A percentile compares a stretch with the other conserved stretches of the same genome.
Conservation (phyloP, 768 basidiomycete species). For the Russula brevipes region DNA sequence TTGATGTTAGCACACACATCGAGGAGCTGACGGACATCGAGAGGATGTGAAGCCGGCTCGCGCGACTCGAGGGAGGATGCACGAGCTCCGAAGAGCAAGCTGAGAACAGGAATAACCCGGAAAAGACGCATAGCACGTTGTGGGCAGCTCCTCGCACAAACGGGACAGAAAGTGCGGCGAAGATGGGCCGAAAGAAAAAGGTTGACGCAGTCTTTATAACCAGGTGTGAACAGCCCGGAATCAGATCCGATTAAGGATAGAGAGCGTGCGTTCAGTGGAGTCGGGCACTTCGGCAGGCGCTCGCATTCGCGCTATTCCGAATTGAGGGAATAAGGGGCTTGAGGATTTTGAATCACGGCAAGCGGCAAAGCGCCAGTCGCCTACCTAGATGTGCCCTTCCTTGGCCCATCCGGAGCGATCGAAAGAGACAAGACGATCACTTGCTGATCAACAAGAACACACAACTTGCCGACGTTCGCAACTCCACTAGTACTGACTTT, state of each 20-base stretch:
- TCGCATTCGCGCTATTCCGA: background rate
- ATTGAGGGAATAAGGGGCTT: background rate
- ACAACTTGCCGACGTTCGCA: no score
- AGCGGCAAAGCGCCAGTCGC: no score
- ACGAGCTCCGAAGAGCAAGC: constrained; percentile 6
- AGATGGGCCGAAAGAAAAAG: background rate
- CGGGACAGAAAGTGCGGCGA: background rate
- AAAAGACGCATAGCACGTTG: constrained; percentile 14
- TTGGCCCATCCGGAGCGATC: background rate
- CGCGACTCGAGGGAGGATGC: constrained; percentile 14
- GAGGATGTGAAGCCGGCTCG: background rate
- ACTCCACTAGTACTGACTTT: no score
- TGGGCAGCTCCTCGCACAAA: no score
- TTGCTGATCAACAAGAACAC: background rate
- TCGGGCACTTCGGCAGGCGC: background rate
- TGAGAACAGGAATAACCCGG: constrained; percentile 1
- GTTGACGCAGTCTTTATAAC: background rate
- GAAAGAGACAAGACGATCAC: background rate
- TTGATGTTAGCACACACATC: constrained; percentile 41
- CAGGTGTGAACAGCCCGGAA: background rate
- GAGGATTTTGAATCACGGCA: background rate
- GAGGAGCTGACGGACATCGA: constrained; percentile 25
- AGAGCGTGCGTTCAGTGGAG: background rate
- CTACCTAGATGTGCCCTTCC: background rate
- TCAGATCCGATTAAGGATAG: background rate